Percentiles rank a stretch among this genome's conserved stretches.
These are phyloP conservation scores for Pascua guehoae DNA, from an alignment of 1,284 basidiomycete genomes.

Conservation along the genomic window DNA sequence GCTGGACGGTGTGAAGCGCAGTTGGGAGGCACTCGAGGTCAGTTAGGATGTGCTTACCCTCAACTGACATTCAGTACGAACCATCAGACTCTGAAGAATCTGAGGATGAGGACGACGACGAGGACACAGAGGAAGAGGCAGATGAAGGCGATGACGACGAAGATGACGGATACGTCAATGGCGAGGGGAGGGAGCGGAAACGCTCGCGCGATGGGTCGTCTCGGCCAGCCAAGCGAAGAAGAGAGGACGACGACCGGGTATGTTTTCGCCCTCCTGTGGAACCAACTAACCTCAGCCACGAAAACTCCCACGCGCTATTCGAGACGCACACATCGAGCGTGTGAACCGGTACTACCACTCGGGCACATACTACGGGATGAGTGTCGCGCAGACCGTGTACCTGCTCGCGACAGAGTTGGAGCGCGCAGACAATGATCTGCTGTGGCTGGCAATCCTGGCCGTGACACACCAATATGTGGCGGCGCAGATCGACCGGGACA, in stretches of 20 bases:
- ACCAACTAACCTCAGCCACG: slow-evolving; percentile 32
- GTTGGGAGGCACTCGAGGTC: slow-evolving; percentile 68
- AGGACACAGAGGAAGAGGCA: slow-evolving; percentile 45
- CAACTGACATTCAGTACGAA: slow-evolving; percentile 28
- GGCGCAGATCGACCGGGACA: slow-evolving; percentile 77
- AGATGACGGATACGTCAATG: slow-evolving; percentile 48
- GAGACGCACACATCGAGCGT: slow-evolving; percentile 59
- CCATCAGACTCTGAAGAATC: slow-evolving; percentile 46
- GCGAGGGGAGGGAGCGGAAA: slow-evolving; percentile 52
- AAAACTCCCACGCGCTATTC: slow-evolving; percentile 66
- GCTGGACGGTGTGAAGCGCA: slow-evolving; percentile 50
- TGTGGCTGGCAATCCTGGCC: slow-evolving; percentile 94
- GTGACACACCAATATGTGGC: slow-evolving; percentile 89
- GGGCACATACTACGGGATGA: slow-evolving; percentile 85
- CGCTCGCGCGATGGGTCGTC: slow-evolving; percentile 49
- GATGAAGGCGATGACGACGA: slow-evolving; percentile 55
- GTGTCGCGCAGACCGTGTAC: slow-evolving; percentile 83
- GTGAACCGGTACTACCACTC: slow-evolving; percentile 78
- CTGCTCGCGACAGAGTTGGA: slow-evolving; percentile 83
- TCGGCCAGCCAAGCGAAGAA: slow-evolving; percentile 24
- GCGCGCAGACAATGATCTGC: slow-evolving; percentile 83
- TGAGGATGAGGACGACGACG: slow-evolving; percentile 54
- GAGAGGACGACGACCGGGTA: slow-evolving; percentile 31
- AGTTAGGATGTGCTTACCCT: slow-evolving; percentile 23
- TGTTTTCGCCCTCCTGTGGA: neutral